These are phyloP conservation scores for Laguncularia racemosa DNA, from an alignment of 345 rosid genomes.

Conservation along the genomic window DNA sequence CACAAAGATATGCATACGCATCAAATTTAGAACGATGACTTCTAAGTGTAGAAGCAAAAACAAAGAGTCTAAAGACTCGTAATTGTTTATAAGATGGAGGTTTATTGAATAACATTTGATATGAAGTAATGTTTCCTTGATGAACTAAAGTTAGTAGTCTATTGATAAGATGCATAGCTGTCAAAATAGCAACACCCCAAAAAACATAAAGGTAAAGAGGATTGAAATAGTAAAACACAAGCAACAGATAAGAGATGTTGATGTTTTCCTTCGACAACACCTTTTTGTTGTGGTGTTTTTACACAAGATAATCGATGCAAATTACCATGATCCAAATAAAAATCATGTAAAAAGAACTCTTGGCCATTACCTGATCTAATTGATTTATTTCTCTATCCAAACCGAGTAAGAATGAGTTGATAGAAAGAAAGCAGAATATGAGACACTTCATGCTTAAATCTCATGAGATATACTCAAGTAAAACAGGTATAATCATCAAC, in stretches of 20 bases:
- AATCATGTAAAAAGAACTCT: background rate
- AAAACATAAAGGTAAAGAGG: background rate
- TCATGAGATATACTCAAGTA: background rate
- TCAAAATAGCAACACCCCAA: background rate
- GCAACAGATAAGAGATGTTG: background rate
- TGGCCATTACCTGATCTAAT: background rate
- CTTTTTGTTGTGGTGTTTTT: background rate
- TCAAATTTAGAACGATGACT: too few species aligned
- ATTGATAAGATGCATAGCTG: too few species aligned
- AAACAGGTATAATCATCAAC: background rate
- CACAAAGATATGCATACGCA: too few species aligned
- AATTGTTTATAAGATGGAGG: too few species aligned
- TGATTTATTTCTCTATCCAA: background rate
- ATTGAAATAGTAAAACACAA: background rate
- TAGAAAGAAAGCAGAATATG: background rate
- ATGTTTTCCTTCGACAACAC: background rate
- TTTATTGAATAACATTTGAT: too few species aligned
- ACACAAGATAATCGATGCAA: background rate
- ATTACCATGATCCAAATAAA: background rate
- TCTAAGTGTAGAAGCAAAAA: too few species aligned
- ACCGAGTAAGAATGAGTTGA: background rate
- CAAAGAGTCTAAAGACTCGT: too few species aligned
- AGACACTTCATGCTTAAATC: background rate
- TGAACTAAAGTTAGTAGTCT: too few species aligned
- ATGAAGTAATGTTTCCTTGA: too few species aligned